Evolutionary conservation across 176 grass and related monocot genomes (phyloP).

Genomic region (Oryza glaberrima): DNA sequence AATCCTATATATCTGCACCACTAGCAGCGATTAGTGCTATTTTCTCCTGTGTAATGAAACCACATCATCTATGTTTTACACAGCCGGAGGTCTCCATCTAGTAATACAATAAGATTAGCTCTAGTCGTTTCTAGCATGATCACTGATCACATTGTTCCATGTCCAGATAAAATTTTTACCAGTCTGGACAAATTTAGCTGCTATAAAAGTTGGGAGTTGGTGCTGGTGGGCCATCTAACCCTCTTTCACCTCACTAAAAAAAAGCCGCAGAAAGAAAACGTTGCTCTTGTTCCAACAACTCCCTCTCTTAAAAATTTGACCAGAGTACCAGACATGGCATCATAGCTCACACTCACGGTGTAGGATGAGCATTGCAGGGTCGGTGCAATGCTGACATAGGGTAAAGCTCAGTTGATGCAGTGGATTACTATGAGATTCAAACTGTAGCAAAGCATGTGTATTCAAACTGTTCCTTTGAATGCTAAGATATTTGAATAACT

Average conservation of each 20-base stretch:
- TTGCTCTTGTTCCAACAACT: not conserved
- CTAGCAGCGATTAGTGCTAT: not conserved
- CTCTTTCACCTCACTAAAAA: not conserved
- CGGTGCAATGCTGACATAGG: not conserved
- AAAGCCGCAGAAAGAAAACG: not conserved
- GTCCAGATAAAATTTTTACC: conserved; percentile 3
- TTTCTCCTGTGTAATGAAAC: not conserved
- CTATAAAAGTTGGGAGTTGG: not conserved
- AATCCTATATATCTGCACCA: not conserved
- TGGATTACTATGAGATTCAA: not conserved
- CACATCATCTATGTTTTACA: not conserved
- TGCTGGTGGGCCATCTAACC: not conserved
- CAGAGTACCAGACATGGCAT: not conserved
- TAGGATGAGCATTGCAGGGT: not conserved
- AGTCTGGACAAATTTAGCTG: conserved; percentile 19
- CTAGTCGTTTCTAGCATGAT: not conserved
- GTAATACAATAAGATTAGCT: not conserved
- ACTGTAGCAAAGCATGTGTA: not conserved
- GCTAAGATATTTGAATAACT: not conserved
- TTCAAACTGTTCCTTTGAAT: not conserved
- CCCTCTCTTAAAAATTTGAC: not conserved
- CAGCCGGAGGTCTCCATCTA: not conserved
- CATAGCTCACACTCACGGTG: not conserved
- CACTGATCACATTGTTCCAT: not conserved
- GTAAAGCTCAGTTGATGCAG: not conserved